phyloP scores from a whole-genome alignment of 306 rosid genomes.

The Phaseolus lunatus region DNA sequence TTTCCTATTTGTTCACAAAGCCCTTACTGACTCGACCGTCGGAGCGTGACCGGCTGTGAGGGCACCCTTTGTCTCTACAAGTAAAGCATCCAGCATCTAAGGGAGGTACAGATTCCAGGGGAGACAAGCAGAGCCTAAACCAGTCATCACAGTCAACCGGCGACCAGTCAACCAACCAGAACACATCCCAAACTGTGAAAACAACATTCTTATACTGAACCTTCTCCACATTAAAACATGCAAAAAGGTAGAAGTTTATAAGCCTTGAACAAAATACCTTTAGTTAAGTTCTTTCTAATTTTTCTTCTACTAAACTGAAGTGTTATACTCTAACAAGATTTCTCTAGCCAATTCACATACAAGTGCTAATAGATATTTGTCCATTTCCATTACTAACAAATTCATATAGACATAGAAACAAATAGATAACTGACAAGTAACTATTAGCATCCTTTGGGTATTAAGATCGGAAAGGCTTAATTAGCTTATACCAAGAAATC shows the following conservation, averaged over 20 bases:
- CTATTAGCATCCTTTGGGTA: conserved; percentile 5
- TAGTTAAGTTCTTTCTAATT: conserved; percentile 21
- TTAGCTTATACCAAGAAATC: conserved; percentile 19
- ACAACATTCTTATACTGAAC: too few relatives aligned
- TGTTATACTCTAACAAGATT: background rate
- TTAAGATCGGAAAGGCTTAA: background rate
- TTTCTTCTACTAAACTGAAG: background rate
- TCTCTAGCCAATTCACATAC: conserved; percentile 27
- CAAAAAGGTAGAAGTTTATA: conserved; percentile 18
- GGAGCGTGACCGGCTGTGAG: too few relatives aligned
- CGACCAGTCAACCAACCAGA: too few relatives aligned
- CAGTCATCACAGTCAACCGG: too few relatives aligned
- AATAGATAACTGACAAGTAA: conserved; percentile 28
- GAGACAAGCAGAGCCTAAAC: too few relatives aligned
- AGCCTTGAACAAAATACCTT: conserved; percentile 33
- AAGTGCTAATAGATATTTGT: conserved; percentile 10
- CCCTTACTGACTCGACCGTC: too few relatives aligned
- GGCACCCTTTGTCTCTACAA: too few relatives aligned
- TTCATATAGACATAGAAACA: background rate
- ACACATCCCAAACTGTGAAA: too few relatives aligned
- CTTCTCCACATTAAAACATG: too few relatives aligned
- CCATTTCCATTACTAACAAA: conserved; percentile 28
- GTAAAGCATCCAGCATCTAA: too few relatives aligned
- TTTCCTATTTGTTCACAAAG: too few relatives aligned
- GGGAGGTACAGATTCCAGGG: too few relatives aligned